Evolutionary conservation across 2,329 filamentous ascomycete species (phyloP).

Genomic region (Huntiella savannae): DNA sequence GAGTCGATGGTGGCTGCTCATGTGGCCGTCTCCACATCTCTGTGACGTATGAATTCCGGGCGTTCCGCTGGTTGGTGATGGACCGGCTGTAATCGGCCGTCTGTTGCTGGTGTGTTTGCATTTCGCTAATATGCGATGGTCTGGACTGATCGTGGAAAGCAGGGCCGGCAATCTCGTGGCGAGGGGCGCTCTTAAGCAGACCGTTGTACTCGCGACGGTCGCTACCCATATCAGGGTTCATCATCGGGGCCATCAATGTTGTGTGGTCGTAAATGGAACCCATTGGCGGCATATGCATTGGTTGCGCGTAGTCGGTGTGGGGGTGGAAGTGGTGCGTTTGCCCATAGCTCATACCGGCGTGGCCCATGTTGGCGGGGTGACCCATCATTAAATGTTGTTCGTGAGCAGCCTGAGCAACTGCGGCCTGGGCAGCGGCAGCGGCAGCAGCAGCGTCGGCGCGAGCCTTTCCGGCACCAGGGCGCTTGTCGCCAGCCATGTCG

Average conservation of each 20-base stretch:
- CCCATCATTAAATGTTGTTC: conserved; percentile 37
- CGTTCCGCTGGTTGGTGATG: conserved; percentile 60
- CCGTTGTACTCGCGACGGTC: conserved; percentile 56
- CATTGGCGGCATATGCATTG: conserved; percentile 45
- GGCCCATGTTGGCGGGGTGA: conserved; percentile 50
- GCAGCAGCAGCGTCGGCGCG: conserved; percentile 47
- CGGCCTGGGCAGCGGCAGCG: conserved; percentile 36
- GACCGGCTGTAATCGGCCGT: conserved; percentile 81
- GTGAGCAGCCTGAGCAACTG: conserved; percentile 3
- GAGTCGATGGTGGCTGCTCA: conserved; percentile 43
- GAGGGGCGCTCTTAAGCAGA: conserved; percentile 56
- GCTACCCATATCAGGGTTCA: conserved; percentile 26
- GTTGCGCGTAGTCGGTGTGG: conserved; percentile 51
- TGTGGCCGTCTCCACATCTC: conserved; percentile 69
- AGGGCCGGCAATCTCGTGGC: conserved; percentile 75
- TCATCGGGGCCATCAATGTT: conserved; percentile 40
- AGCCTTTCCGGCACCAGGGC: conserved; percentile 77
- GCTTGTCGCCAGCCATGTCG: conserved; percentile 86
- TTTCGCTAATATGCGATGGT: conserved; percentile 54
- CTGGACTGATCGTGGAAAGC: conserved; percentile 77
- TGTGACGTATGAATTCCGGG: conserved; percentile 62
- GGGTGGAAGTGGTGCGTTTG: conserved; percentile 48
- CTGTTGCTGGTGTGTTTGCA: conserved; percentile 71
- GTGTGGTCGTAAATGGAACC: conserved; percentile 18
- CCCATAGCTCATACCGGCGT: conserved; percentile 78